Percentiles rank a stretch among this genome's conserved stretches.
These are phyloP conservation scores for Gossypium bickii DNA, from an alignment of 345 rosid genomes.

Conservation along the genomic window DNA sequence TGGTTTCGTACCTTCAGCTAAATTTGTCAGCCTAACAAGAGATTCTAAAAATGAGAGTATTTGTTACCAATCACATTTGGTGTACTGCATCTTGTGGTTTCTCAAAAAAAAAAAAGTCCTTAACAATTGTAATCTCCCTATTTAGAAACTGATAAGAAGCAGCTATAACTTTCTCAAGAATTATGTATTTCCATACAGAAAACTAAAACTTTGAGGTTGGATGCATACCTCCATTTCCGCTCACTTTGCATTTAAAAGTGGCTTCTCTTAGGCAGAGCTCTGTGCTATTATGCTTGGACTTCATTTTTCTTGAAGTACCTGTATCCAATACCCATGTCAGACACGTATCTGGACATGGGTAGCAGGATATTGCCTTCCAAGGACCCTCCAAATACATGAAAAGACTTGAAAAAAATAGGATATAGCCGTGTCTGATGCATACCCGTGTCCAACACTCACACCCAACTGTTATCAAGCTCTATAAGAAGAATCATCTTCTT, in stretches of 20 bases:
- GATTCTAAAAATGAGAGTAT: too few species aligned
- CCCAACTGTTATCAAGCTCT: conserved; percentile 6
- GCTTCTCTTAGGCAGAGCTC: neutral
- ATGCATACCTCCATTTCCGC: neutral
- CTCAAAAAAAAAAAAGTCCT: neutral
- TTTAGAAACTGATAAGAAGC: neutral
- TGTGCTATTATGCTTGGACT: neutral
- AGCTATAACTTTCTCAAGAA: neutral
- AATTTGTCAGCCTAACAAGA: too few species aligned
- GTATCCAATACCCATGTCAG: too few species aligned
- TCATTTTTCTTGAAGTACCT: too few species aligned
- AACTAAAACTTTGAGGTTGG: neutral
- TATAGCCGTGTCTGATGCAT: too few species aligned
- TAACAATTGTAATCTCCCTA: neutral
- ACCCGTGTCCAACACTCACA: too few species aligned
- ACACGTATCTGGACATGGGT: too few species aligned
- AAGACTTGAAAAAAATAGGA: too few species aligned
- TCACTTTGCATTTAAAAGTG: neutral
- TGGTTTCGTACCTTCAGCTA: too few species aligned
- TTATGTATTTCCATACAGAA: neutral
- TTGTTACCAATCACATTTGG: neutral
- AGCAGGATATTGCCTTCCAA: too few species aligned
- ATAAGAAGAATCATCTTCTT: conserved; percentile 12
- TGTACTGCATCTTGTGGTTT: neutral
- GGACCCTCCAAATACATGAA: too few species aligned